These are phyloP conservation scores for Whalleya microplaca DNA, from an alignment of 2,329 filamentous ascomycete species.

Conservation along the genomic window DNA sequence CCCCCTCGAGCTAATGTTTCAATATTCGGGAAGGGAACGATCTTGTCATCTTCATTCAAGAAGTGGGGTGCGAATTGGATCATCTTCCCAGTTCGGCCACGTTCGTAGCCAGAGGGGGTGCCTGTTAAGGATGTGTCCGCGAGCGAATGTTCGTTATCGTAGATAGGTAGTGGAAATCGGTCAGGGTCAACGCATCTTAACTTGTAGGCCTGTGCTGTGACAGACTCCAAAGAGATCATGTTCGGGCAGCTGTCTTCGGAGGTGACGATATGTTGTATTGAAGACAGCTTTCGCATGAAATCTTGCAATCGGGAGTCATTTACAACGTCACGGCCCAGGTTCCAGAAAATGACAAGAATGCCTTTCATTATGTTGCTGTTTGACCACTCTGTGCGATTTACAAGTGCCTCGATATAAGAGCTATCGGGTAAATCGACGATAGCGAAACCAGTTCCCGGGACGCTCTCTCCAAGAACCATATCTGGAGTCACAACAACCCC, in stretches of 20 bases:
- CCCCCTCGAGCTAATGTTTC: slow-evolving; percentile 44
- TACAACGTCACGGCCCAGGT: slow-evolving; percentile 71
- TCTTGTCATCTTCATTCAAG: slow-evolving; percentile 49
- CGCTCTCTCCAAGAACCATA: slow-evolving; percentile 76
- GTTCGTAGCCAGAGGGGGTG: slow-evolving; percentile 37
- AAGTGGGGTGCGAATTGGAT: slow-evolving; percentile 53
- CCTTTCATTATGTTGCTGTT: slow-evolving; percentile 66
- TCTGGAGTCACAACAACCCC: slow-evolving; percentile 78
- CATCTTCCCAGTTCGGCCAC: slow-evolving; percentile 49
- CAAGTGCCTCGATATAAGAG: slow-evolving; percentile 71
- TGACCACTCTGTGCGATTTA: slow-evolving; percentile 74
- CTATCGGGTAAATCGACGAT: slow-evolving; percentile 76
- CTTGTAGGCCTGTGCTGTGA: slow-evolving; percentile 67
- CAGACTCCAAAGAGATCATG: slow-evolving; percentile 70
- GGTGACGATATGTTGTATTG: slow-evolving; percentile 76
- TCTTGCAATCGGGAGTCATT: slow-evolving; percentile 64
- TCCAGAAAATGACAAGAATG: slow-evolving; percentile 77
- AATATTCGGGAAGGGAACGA: slow-evolving; percentile 54
- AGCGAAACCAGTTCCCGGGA: slow-evolving; percentile 73
- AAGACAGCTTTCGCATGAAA: slow-evolving; percentile 68
- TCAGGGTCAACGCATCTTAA: slow-evolving; percentile 73
- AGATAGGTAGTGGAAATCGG: slow-evolving; percentile 72
- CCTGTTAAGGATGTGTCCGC: slow-evolving; percentile 20
- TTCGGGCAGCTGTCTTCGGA: slow-evolving; percentile 77
- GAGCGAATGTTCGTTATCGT: slow-evolving; percentile 56